Base-by-base conservation (phyloP, 1,139 yeast genomes). In the Yamadazyma membranifaciens region DNA sequence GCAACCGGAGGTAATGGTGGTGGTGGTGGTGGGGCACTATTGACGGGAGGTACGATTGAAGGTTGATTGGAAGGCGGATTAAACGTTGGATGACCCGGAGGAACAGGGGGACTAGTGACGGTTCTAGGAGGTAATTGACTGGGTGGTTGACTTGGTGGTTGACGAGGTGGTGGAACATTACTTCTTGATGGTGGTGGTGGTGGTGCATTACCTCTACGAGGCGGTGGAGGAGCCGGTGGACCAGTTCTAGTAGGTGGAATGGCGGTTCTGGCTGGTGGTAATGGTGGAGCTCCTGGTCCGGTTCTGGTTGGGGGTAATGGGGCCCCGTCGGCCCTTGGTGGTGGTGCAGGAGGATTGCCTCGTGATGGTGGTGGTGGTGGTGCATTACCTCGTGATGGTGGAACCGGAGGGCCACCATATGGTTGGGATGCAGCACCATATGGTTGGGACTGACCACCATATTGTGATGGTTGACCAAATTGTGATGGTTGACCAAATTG, bases 331-430 rank as follows among this genome's bases (percentile, higher is more conserved):
- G 28, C 35, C 10, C 39, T 47, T 24, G 68, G 60, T 13, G 70
- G 72, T 11, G 69, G 69, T n/a, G 69, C 68, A 20, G 67, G 63
- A 6, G 65, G 64, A 39, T 24, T 27, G 9, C 32, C 37, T 30
- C 46, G 31, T 37, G 46, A 50, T 6, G 46, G 44, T 26, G 54
- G 65, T 31, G 51, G 62, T 7, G 60, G 60, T 6, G 60, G 56
- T 2, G 41, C 48, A 20, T 43, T 39, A 13, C 49, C 49, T 29
- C 51, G 41, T n/a, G 49, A 45, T 11, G 53, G 55, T 12, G 58
- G 49, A 3, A 60, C 62, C 15, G 58, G 57, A 24, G 41, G 27
- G 7, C 28, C 28, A 3, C 34, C 38, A 20, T 33, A 12, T 29
- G 38, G 28, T 12, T 33, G 38, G 2, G 33, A 29, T 3, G 38